phyloP scores from a whole-genome alignment of 2,329 filamentous ascomycete genomes.

The Myriangium duriaei region DNA sequence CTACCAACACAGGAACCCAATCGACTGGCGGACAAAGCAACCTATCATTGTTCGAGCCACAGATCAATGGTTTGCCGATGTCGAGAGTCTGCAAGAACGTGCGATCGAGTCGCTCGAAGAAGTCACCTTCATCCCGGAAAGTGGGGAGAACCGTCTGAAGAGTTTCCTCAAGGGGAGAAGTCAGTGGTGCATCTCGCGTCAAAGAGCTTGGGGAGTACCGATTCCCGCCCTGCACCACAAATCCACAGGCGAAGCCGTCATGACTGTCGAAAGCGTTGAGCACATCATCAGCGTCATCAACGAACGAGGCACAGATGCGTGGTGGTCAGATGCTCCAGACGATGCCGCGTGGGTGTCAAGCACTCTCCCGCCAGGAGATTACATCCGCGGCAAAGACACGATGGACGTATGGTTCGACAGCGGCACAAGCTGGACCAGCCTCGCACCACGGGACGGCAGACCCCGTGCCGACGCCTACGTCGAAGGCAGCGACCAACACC shows the following conservation, averaged over 20 bases:
- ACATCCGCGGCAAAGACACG: constrained; percentile 72
- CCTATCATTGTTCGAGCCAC: constrained; percentile 87
- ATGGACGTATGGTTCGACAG: constrained; percentile 99
- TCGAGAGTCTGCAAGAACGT: constrained; percentile 64
- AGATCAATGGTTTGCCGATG: constrained; percentile 95
- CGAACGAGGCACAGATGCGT: constrained; percentile 72
- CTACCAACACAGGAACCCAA: constrained; percentile 86
- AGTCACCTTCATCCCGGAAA: constrained; percentile 67
- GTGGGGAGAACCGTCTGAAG: constrained; percentile 60
- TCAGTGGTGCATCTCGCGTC: constrained; percentile 96
- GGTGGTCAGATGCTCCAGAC: constrained; percentile 75
- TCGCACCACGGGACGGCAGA: constrained; percentile 25
- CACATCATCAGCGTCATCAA: constrained; percentile 75
- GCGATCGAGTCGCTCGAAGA: constrained; percentile 57
- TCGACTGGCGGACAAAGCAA: constrained; percentile 92
- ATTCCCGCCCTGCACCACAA: constrained; percentile 78
- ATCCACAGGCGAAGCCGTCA: constrained; percentile 50
- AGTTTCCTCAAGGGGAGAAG: constrained; percentile 78
- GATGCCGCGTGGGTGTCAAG: constrained; percentile 67
- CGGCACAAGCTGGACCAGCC: constrained; percentile 74
- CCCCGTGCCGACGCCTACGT: constrained; percentile 72
- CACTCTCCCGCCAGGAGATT: constrained; percentile 44
- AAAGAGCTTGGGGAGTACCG: constrained; percentile 91
- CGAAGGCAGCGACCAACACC: constrained; percentile 90
- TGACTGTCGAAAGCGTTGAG: constrained; percentile 64